Conservation (phyloP, 257 asterid species). For the Salvia splendens region DNA sequence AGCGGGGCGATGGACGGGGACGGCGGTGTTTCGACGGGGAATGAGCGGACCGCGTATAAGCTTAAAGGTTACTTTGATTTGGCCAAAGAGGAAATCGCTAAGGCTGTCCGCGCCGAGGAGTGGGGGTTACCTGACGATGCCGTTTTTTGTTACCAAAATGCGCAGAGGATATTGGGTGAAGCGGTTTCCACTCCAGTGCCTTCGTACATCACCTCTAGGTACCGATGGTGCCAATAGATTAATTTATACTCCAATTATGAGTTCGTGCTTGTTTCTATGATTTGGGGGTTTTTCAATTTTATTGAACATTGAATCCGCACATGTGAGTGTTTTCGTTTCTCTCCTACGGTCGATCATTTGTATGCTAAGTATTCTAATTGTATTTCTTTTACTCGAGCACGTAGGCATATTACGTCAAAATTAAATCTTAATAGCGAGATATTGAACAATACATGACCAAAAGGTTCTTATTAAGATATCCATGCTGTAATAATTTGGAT, state of each 20-base stretch:
- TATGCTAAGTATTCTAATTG: neutral
- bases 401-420: neutral
- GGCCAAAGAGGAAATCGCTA: constrained; percentile 83
- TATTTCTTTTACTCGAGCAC: constrained; percentile 15
- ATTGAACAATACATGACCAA: neutral
- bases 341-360: constrained; percentile 4
- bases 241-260: neutral
- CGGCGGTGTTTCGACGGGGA: constrained; percentile 75
- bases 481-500: too few relatives aligned
- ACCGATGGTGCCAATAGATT: neutral
- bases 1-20: constrained; percentile 60
- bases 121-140: constrained; percentile 93
- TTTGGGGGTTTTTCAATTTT: neutral
- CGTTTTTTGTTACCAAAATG: constrained; percentile 56
- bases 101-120: constrained; percentile 93
- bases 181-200: constrained; percentile 86
- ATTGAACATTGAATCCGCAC: neutral
- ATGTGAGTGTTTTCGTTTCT: constrained; percentile 13
- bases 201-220: constrained; percentile 88
- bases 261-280: constrained; percentile 3
- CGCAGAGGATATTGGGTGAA: constrained; percentile 71
- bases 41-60: constrained; percentile 87
- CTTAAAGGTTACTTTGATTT: constrained; percentile 84
- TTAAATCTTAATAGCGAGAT: neutral
- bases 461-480: neutral